Percentiles rank a stretch among this genome's conserved stretches.
These are phyloP conservation scores for Xylaria intraflava DNA, from an alignment of 495 filamentous ascomycete genomes.

Conservation along the genomic window DNA sequence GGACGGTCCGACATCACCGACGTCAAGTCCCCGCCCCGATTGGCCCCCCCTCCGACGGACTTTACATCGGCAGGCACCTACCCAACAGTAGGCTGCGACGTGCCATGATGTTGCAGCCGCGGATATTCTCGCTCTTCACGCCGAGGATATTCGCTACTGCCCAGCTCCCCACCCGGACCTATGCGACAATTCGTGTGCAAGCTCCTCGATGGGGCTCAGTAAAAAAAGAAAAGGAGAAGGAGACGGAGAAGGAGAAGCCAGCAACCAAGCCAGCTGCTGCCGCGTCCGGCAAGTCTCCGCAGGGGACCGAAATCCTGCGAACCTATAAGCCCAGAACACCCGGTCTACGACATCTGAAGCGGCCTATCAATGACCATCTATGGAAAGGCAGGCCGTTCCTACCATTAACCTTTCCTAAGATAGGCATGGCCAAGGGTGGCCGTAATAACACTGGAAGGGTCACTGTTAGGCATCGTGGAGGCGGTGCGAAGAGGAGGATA, in stretches of 20 bases:
- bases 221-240: too few relatives aligned
- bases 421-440: constrained; percentile 85
- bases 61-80: constrained; percentile 9
- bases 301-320: constrained; percentile 50
- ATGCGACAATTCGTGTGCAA: constrained; percentile 45
- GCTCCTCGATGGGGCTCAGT: too few relatives aligned
- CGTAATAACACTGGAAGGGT: constrained; percentile 80
- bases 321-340: constrained; percentile 94
- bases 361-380: constrained; percentile 91
- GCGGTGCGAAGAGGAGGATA: constrained; percentile 85
- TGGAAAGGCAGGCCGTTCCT: constrained; percentile 85
- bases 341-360: constrained; percentile 81
- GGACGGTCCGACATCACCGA: background rate
- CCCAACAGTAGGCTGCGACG: constrained; percentile 10
- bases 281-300: constrained; percentile 18
- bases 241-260: constrained; percentile 20
- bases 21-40: background rate
- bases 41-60: background rate
- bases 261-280: constrained; percentile 16
- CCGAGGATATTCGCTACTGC: constrained; percentile 34
- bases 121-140: constrained; percentile 49
- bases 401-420: constrained; percentile 80
- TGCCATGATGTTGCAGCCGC: constrained; percentile 57
- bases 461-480: constrained; percentile 84
- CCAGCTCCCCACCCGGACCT: constrained; percentile 46